Percentiles rank a stretch among this genome's conserved stretches.
Conservation (phyloP, 805 yeast genomes). For the Phaffomyces antillensis region DNA sequence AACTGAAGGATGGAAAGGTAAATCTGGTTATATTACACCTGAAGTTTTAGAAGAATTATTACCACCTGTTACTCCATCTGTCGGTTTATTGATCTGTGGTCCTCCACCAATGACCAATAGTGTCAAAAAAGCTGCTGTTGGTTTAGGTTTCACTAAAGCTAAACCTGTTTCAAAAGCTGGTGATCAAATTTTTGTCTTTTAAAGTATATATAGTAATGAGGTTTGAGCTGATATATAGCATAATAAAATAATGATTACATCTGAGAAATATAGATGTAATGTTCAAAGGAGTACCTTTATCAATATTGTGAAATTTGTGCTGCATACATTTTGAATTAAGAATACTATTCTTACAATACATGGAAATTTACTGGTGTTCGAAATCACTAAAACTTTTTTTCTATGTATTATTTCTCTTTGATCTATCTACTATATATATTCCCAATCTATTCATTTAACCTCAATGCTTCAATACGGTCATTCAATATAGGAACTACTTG, state of each 20-base stretch:
- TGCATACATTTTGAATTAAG: too few species aligned
- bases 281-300: too few species aligned
- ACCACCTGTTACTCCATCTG: constrained; percentile 53
- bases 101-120: constrained; percentile 91
- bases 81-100: constrained; percentile 81
- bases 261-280: too few species aligned
- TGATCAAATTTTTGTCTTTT: constrained; percentile 86
- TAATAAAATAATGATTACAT: too few species aligned
- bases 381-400: too few species aligned
- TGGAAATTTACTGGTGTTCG: too few species aligned
- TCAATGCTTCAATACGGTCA: constrained; percentile 39
- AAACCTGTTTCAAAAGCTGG: constrained; percentile 84
- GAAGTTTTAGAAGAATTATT: constrained; percentile 59
- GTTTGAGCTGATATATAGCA: too few species aligned
- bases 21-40: constrained; percentile 71
- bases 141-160: constrained; percentile 74
- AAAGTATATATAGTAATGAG: constrained; percentile 10
- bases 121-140: constrained; percentile 69
- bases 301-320: too few species aligned
- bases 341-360: too few species aligned
- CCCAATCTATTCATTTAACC: constrained; percentile 24
- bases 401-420: too few species aligned
- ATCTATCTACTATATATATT: neutral
- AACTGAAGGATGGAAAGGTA: constrained; percentile 67
- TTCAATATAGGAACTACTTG: constrained; percentile 27